phyloP scores from a whole-genome alignment of 352 stramenopile genomes.

The Globisporangium iwayamae region DNA sequence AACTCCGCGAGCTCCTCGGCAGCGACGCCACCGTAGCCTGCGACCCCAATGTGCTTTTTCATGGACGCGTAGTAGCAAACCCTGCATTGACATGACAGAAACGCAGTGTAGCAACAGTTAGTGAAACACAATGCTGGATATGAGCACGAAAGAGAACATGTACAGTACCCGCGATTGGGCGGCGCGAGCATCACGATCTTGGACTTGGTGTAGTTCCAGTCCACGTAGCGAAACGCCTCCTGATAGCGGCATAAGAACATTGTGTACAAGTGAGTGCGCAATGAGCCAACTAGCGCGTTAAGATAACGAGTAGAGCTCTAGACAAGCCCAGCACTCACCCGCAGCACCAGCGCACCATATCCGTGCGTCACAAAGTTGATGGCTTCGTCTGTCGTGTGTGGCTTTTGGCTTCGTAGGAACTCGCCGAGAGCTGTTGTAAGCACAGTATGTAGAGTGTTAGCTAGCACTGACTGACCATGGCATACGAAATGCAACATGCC shows the following conservation, averaged over 20 bases:
- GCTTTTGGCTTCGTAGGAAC: conserved; percentile 57
- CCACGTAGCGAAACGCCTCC: conserved; percentile 67
- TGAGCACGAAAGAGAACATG: not conserved
- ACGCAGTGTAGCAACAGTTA: too few species aligned
- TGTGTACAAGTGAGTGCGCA: not conserved
- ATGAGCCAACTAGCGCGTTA: not conserved
- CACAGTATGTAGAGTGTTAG: not conserved
- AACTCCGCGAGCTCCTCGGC: conserved; percentile 53
- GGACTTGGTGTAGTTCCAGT: conserved; percentile 70
- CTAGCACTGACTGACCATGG: not conserved
- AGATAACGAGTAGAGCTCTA: not conserved
- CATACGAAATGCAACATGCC: conserved; percentile 3
- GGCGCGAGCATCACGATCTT: conserved; percentile 75
- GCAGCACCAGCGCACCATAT: conserved; percentile 66
- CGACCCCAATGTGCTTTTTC: conserved; percentile 49
- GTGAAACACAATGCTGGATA: not conserved
- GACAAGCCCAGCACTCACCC: conserved; percentile 22
- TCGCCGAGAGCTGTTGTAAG: conserved; percentile 29
- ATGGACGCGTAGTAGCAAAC: conserved; percentile 57
- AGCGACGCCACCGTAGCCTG: conserved; percentile 54
- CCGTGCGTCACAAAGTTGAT: conserved; percentile 73
- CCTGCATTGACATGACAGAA: conserved; percentile 18
- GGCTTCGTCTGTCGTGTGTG: conserved; percentile 47
- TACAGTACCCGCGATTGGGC: conserved; percentile 58
- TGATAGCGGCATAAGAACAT: conserved; percentile 13